Evolutionary conservation across 164 flowering plant genomes (phyloP).

Genomic region (Dillenia suffruticosa): DNA sequence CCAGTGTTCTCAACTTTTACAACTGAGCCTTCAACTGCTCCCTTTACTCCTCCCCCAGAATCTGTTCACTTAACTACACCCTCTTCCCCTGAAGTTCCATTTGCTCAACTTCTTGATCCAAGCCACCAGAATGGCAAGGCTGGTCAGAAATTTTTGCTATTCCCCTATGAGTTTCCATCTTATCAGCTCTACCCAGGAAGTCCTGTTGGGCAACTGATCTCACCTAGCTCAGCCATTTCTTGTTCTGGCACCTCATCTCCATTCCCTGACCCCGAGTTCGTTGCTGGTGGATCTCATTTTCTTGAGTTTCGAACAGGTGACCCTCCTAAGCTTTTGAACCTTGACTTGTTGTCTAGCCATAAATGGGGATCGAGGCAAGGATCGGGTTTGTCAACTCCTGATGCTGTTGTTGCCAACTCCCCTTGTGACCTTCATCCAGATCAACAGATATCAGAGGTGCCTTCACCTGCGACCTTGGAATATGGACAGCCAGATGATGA

Average conservation of each 20-base stretch:
- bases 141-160: conserved; percentile 37
- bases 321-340: conserved; percentile 56
- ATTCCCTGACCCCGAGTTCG: conserved; percentile 62
- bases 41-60: conserved; percentile 94
- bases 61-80: conserved; percentile 90
- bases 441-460: conserved; percentile 48
- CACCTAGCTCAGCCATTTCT: conserved; percentile 90
- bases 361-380: conserved; percentile 60
- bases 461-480: conserved; percentile 48
- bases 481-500: conserved; percentile 32
- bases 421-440: conserved; percentile 33
- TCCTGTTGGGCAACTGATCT: conserved; percentile 85
- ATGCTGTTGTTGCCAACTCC: conserved; percentile 31
- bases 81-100: conserved; percentile 98
- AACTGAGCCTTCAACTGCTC: conserved; percentile 97
- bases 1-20: conserved; percentile 91
- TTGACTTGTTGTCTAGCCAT: conserved; percentile 45
- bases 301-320: conserved; percentile 52
- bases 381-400: conserved; percentile 44
- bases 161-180: conserved; percentile 73
- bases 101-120: conserved; percentile 76
- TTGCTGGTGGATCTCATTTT: conserved; percentile 29
- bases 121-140: conserved; percentile 28
- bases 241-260: conserved; percentile 91
- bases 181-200: conserved; percentile 94